Percentiles rank a stretch among this genome's conserved stretches.
phyloP scores from a whole-genome alignment of 1,284 basidiomycete species.

The Pulveroboletus sp. region DNA sequence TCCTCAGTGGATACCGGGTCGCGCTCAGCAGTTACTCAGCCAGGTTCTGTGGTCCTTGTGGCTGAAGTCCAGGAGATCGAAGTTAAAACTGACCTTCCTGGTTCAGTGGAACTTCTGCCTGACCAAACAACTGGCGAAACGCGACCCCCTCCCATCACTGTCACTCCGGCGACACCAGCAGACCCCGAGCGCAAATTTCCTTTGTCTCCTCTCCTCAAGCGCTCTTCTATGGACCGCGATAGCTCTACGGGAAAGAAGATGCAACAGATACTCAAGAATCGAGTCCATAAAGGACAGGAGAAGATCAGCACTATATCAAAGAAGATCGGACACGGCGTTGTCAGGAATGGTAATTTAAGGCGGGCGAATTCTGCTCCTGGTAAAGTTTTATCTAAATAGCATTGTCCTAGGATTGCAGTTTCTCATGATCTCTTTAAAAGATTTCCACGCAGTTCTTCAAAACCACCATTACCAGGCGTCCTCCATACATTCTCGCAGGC shows the following conservation, averaged over 20 bases:
- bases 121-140: background rate
- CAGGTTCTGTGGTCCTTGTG: constrained; percentile 20
- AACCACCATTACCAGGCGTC: constrained; percentile 78
- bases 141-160: constrained; percentile 43
- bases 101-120: background rate
- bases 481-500: constrained; percentile 80
- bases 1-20: constrained; percentile 35
- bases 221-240: constrained; percentile 42
- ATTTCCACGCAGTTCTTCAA: constrained; percentile 63
- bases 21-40: constrained; percentile 30
- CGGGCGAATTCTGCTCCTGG: constrained; percentile 67
- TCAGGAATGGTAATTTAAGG: constrained; percentile 53
- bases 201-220: constrained; percentile 17
- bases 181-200: constrained; percentile 31
- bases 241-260: constrained; percentile 64
- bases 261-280: constrained; percentile 69
- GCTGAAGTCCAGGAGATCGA: constrained; percentile 22
- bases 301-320: constrained; percentile 74
- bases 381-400: constrained; percentile 30
- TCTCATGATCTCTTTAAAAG: constrained; percentile 36
- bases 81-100: constrained; percentile 6
- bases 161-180: constrained; percentile 51
- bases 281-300: constrained; percentile 69
- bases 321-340: constrained; percentile 72
- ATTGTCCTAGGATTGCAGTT: background rate